Conservation (phyloP, 768 basidiomycete genomes). For the Phylloporus scabripes region DNA sequence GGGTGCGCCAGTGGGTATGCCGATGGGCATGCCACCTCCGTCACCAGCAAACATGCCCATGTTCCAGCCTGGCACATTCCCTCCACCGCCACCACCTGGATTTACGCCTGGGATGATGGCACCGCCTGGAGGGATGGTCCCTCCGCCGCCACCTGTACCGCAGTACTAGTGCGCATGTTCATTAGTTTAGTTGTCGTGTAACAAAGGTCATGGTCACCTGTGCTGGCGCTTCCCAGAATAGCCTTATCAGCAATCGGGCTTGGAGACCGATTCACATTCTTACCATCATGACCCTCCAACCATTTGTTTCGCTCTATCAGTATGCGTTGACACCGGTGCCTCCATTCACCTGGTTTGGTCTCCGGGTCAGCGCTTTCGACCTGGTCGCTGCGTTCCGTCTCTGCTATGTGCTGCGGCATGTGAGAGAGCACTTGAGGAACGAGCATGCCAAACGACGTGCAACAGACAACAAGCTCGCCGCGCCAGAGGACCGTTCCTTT, state of each 20-base stretch:
- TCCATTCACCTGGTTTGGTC: conserved; percentile 64
- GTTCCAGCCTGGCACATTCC: conserved; percentile 43
- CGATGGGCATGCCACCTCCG: conserved; percentile 35
- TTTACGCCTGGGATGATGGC: conserved; percentile 48
- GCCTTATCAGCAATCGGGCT: not conserved
- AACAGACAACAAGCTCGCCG: conserved; percentile 29
- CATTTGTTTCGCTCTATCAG: conserved; percentile 48
- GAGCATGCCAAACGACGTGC: conserved; percentile 39
- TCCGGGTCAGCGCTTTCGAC: conserved; percentile 58
- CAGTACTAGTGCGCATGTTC: conserved; percentile 24
- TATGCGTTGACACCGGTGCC: conserved; percentile 53
- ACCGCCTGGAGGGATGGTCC: conserved; percentile 32
- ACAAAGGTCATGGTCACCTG: not conserved
- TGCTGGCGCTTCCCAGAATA: conserved; percentile 1
- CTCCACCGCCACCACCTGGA: conserved; percentile 62
- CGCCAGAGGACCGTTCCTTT: conserved; percentile 50
- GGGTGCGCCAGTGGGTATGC: conserved; percentile 28
- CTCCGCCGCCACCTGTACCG: conserved; percentile 42
- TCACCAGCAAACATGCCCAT: conserved; percentile 37
- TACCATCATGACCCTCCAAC: conserved; percentile 31
- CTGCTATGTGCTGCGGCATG: conserved; percentile 62
- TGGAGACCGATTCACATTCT: not conserved
- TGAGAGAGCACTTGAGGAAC: conserved; percentile 46
- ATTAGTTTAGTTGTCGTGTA: conserved; percentile 2
- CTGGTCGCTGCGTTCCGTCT: conserved; percentile 62